A percentile compares a stretch with the other conserved stretches of the same genome.
Conservation (phyloP, 208 protist species). For the Acanthamoeba culbertsoni region DNA sequence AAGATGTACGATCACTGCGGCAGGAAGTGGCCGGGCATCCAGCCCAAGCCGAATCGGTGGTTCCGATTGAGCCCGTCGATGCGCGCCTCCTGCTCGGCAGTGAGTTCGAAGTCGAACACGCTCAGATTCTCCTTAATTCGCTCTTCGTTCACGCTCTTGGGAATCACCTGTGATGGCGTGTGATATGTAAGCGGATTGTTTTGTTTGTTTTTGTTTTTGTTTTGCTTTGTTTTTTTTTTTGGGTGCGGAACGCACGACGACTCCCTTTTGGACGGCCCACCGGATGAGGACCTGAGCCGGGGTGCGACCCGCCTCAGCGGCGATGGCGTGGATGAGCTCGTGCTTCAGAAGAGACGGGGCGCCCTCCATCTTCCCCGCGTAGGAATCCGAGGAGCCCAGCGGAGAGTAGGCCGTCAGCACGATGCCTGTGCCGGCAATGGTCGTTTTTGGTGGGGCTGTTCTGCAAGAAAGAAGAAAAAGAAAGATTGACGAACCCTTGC, state of each 20-base stretch:
- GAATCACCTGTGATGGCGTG: conserved; percentile 73
- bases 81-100: conserved; percentile 81
- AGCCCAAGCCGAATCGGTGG: neutral
- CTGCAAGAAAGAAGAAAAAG: conserved; percentile 72
- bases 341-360: conserved; percentile 44
- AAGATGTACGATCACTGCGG: neutral
- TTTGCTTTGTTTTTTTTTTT: no score
- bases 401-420: conserved; percentile 79
- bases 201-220: neutral
- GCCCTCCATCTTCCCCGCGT: neutral
- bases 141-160: conserved; percentile 85
- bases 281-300: conserved; percentile 65
- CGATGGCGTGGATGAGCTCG: conserved; percentile 45
- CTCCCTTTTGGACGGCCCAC: conserved; percentile 75
- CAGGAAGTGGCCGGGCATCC: conserved; percentile 43
- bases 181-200: no score
- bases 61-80: conserved; percentile 69
- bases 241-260: no score
- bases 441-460: conserved; percentile 68
- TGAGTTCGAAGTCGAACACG: conserved; percentile 88
- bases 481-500: conserved; percentile 53
- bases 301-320: conserved; percentile 1
- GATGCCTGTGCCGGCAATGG: neutral
- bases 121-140: conserved; percentile 89
- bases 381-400: conserved; percentile 59